Evolutionary conservation across 1,284 basidiomycete genomes (phyloP), one percentile per base, ranked within the genome.

Genomic region (Trichosporon sp.): DNA sequence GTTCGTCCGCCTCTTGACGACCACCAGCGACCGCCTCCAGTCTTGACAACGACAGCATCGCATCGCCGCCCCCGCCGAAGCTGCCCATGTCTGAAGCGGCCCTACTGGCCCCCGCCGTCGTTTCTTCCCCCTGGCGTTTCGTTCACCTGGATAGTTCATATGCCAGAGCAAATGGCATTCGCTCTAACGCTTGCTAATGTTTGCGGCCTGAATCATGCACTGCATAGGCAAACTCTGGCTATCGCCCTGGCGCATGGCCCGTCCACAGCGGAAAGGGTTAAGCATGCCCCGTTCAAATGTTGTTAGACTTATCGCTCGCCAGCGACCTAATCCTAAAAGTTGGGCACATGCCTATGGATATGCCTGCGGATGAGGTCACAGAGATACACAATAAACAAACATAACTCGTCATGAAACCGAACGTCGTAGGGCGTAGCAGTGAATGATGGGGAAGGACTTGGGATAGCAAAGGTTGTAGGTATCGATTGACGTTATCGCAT

Each of bases 101-200:
- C 26, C 26, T 26, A 26, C 26, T 26, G 26, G 1, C 3, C 32
- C 8, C 59, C 35, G 16, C 35, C 31, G 12, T 12, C 59, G 59
- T 63, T 14, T 32, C 35, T 35, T 16, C 51, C 21, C 51, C 51
- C 51, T 54, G 51, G 59, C 32, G 59, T 63, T 37, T 63, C 59
- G 32, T 63, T 63, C 11, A 63, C 59, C 59, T 63, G 59, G 59
- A 63, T 63, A 16, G 14, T 16, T 63, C 31, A 63, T 63, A 32
- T 63, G 19, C 51, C 19, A 10, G 19, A 54, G n/a, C 51, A 54
- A 54, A 54, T 54, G 19, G 19, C 19, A 54, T 54, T 54, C 51
- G 21, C 19, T 54, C 19, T 1, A 3, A 5, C 51, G 8, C 51
- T 7, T 54, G 19, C n/a, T 10, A 3, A 8, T 5, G 51, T 16